These are phyloP conservation scores for Farysia itapuensis DNA, from an alignment of 1,284 basidiomycete species.

Conservation along the genomic window DNA sequence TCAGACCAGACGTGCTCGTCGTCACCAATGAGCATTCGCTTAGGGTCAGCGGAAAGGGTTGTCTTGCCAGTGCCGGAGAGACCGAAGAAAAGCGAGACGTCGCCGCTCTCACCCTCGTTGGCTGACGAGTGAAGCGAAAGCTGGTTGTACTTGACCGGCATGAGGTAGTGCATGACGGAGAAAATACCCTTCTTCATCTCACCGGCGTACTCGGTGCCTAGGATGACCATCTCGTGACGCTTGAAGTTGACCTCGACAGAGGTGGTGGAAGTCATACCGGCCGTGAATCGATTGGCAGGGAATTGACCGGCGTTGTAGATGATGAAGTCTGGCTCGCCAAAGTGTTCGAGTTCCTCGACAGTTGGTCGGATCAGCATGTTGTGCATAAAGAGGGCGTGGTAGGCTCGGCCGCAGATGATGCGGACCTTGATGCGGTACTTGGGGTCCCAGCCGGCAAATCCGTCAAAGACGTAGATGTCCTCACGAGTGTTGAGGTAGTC, in stretches of 20 bases:
- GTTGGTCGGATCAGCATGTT: conserved; percentile 97
- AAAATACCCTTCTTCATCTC: conserved; percentile 99
- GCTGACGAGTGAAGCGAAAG: conserved; percentile 98
- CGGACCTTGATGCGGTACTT: conserved; percentile 99
- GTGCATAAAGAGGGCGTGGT: conserved; percentile 97
- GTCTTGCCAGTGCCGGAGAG: conserved; percentile 97
- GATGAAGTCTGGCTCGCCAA: conserved; percentile 98
- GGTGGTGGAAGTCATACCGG: conserved; percentile 98
- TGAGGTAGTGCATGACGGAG: conserved; percentile 99
- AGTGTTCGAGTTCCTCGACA: conserved; percentile 86
- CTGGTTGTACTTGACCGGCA: conserved; percentile 97
- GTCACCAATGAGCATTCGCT: conserved; percentile 56
- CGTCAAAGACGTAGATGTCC: conserved; percentile 98
- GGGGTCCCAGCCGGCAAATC: conserved; percentile 96
- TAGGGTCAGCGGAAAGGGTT: conserved; percentile 57
- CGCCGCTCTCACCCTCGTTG: conserved; percentile 87
- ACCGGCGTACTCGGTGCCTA: conserved; percentile 98
- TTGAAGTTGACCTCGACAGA: conserved; percentile 99
- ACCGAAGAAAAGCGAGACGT: conserved; percentile 99
- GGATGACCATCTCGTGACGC: conserved; percentile 99
- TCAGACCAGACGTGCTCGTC: conserved; percentile 61
- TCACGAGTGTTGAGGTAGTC: conserved; percentile 96
- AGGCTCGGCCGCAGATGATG: conserved; percentile 95
- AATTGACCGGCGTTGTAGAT: conserved; percentile 99
- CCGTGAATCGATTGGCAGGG: conserved; percentile 99